Base-by-base conservation (phyloP, 192 early-diverging fungal genomes). In the Entrophospora sp. region DNA sequence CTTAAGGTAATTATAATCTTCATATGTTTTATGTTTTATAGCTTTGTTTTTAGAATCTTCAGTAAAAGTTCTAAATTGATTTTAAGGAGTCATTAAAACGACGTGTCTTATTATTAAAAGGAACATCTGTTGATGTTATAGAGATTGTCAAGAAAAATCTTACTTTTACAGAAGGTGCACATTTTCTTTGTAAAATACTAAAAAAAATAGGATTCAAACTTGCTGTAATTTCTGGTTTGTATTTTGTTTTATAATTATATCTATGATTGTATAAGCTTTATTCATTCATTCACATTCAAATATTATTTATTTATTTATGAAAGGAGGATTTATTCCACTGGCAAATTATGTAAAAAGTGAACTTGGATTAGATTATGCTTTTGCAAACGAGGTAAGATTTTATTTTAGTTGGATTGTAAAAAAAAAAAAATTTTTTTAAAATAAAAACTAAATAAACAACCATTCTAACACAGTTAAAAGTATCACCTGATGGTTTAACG, bases 291-390 rank as follows among this genome's bases (percentile, higher is more conserved):
- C 5, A 20, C 6, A 2, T 37, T 16, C 10, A 6, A 4, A 16
- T 1, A 27, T 42, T 20, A 10, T 62, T 31, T 22, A 31, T 44
- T 55, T 20, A n/a, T 59, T n/a, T 64, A 31, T 25, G 16, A 16
- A 30, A 81, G 86, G 93, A 69, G 96, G 96, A 2, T 99, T 99
- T 68, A 83, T 93, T 73, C 96, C 96, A 5, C 74, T 99, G 49
- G 96, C 96, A 5, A 70, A 81, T 10, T 88, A 95, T 71, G 96
- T 99, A 27, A 95, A 96, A 76, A 73, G 79, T 20, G 86, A 92
- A 61, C 77, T 99, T 14, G 89, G 89, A 8, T 78, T 99, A 7
- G 96, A 99, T 73, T 99, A 97, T 68, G 95, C 96, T 0, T 97
- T 97, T 84, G 96, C 96, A 20, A 99, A 99, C 73, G 83, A 82